These are phyloP conservation scores for Sporothrix inflata DNA, from an alignment of 2,329 filamentous ascomycete genomes.

Conservation along the genomic window DNA sequence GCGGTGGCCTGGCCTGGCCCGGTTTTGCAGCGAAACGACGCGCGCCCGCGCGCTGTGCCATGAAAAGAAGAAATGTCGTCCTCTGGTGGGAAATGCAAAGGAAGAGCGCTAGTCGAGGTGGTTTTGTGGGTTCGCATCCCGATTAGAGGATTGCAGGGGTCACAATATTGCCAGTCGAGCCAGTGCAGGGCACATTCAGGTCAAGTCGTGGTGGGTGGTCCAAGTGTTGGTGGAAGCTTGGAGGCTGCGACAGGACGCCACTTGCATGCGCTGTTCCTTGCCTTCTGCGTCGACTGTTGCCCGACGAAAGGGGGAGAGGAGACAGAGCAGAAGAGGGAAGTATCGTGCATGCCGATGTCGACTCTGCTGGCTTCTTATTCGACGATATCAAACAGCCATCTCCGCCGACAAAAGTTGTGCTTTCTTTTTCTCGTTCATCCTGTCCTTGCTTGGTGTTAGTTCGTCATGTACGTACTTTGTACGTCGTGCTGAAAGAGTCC, in stretches of 20 bases:
- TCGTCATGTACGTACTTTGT: background rate
- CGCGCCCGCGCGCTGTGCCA: slow-evolving; percentile 5
- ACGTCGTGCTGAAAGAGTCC: background rate
- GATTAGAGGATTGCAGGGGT: slow-evolving; percentile 18
- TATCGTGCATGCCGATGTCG: too few relatives aligned
- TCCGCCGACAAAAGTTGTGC: background rate
- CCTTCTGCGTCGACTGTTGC: slow-evolving; percentile 4
- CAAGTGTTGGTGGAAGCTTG: background rate
- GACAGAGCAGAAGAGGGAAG: background rate
- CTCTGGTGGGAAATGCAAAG: background rate
- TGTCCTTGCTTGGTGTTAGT: background rate
- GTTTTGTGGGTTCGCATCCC: slow-evolving; percentile 24
- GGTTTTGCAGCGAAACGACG: background rate
- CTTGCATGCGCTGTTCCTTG: background rate
- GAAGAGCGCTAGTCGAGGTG: slow-evolving; percentile 18
- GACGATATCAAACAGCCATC: slow-evolving; percentile 1
- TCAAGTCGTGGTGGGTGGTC: background rate
- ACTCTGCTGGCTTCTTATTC: background rate
- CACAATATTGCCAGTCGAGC: slow-evolving; percentile 15
- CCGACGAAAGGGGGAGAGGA: background rate
- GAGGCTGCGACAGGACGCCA: background rate
- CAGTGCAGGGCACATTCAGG: background rate
- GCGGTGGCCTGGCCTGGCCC: background rate
- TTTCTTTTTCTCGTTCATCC: slow-evolving; percentile 10
- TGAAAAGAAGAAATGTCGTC: background rate